Base-by-base conservation (phyloP, 768 basidiomycete species). In the Tephrocybe sp. region DNA sequence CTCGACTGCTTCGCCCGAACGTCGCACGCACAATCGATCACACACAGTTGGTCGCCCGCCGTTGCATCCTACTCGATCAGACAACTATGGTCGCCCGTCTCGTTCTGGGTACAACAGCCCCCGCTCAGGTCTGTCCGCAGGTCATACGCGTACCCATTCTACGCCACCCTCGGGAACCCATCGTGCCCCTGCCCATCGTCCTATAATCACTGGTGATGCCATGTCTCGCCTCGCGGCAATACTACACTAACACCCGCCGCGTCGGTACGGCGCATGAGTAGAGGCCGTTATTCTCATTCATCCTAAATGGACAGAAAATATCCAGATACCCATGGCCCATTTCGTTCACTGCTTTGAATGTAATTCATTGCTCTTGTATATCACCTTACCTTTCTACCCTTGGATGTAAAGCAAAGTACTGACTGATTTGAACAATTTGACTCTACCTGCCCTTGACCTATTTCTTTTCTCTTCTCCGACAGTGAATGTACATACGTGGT, bases 151-250 rank as follows among this genome's bases (percentile, higher is more conserved):
- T 32, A 86, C 82, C 35, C 86, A 85, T 54, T 89, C 88, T 0
- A 76, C 86, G 7, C 83, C 85, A 12, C 78, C 83, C 40, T 62
- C 71, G 1, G 65, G 73, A 36, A 47, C 35, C 38, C 59, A 76
- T 41, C 77, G 81, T 19, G 44, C 64, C 16, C 64, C 69, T 53
- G 53, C 70, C 27, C 58, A 72, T 56, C 77, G 89, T 9, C 89
- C 89, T n/a, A 75, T 90, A 36, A 78, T 91, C 56, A 86, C 85
- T 5, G 83, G 75, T 11, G 87, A 85, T 42, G 89, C 87, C 2
- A 77, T 89, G 43, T 83, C 87, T 11, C 73, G 74, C 49, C 64
- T 91, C 26, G 83, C 81, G 84, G 80, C 25, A 64, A 44, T 15
- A 47, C 61, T n/a, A 51, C 52, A 44, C 19, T 54, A 46, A 60